Conservation (phyloP, 2,329 filamentous ascomycete species). For the Hypocreales sp. region DNA sequence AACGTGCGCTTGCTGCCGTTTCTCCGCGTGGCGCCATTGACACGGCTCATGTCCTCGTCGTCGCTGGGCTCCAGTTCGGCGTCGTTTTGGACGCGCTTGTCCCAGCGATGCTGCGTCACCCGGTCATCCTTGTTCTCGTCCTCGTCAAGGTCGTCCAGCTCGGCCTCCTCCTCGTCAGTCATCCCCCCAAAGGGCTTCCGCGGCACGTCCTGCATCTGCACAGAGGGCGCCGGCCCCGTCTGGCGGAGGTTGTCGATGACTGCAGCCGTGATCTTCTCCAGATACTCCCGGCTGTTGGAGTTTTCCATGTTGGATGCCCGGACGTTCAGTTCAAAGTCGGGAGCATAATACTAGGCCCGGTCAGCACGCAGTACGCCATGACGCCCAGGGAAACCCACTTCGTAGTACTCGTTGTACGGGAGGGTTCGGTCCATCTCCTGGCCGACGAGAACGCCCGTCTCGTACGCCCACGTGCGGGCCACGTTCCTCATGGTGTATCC, state of each 20-base stretch:
- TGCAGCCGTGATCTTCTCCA: conserved; percentile 67
- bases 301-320: conserved; percentile 83
- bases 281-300: conserved; percentile 67
- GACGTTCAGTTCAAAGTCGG: conserved; percentile 82
- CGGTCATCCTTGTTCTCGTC: conserved; percentile 77
- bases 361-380: conserved; percentile 6
- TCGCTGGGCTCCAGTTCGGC: conserved; percentile 81
- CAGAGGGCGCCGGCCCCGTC: conserved; percentile 72
- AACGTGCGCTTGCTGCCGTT: conserved; percentile 35
- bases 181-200: conserved; percentile 45
- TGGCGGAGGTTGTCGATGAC: conserved; percentile 79
- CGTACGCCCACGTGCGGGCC: conserved; percentile 90
- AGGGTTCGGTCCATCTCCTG: conserved; percentile 69
- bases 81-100: conserved; percentile 59
- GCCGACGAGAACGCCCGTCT: conserved; percentile 80
- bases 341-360: conserved; percentile 63
- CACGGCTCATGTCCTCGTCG: conserved; percentile 64
- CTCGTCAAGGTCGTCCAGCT: conserved; percentile 57
- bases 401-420: conserved; percentile 94
- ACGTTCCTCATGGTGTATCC: conserved; percentile 98
- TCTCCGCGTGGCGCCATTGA: conserved; percentile 51
- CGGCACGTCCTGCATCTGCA: conserved; percentile 72
- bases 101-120: conserved; percentile 67
- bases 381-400: conserved; percentile 21
- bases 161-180: conserved; percentile 51